Evolutionary conservation across 2,329 filamentous ascomycete species (phyloP).

Genomic region (Teratosphaeria destructans): DNA sequence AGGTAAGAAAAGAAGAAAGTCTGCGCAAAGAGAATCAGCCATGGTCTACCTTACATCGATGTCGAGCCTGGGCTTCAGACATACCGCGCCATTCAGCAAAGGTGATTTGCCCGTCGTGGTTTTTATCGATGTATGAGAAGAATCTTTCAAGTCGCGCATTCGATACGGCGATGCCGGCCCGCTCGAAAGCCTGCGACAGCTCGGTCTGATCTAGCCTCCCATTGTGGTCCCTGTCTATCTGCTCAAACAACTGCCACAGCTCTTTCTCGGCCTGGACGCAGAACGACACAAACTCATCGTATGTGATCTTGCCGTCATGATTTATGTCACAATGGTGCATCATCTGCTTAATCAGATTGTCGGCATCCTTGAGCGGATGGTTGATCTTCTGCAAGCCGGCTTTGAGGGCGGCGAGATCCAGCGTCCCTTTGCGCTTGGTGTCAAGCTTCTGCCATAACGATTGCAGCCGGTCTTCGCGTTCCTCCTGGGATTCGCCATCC

Average conservation of each 20-base stretch:
- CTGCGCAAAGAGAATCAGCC: constrained; percentile 32
- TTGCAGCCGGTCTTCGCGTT: constrained; percentile 72
- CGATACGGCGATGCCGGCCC: constrained; percentile 68
- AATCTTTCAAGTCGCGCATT: constrained; percentile 70
- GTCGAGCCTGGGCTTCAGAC: neutral
- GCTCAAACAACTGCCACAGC: constrained; percentile 69
- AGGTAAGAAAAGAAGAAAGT: constrained; percentile 86
- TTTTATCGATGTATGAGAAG: constrained; percentile 80
- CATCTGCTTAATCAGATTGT: constrained; percentile 70
- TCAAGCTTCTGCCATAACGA: constrained; percentile 78
- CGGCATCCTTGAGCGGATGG: constrained; percentile 90
- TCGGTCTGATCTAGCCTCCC: constrained; percentile 82
- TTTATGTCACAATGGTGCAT: constrained; percentile 76
- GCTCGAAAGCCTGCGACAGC: constrained; percentile 65
- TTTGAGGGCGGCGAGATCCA: constrained; percentile 76
- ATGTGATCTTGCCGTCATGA: constrained; percentile 82
- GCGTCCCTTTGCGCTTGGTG: constrained; percentile 61
- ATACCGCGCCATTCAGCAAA: constrained; percentile 93
- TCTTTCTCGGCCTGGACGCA: constrained; percentile 80
- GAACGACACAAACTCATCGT: constrained; percentile 82
- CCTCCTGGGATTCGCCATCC: constrained; percentile 65
- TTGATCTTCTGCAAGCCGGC: constrained; percentile 80
- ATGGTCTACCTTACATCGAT: constrained; percentile 1
- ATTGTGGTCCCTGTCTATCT: constrained; percentile 76
- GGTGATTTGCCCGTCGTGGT: constrained; percentile 75